Conservation (phyloP, 2,329 filamentous ascomycete genomes). For the Diaporthe citrichinensis region DNA sequence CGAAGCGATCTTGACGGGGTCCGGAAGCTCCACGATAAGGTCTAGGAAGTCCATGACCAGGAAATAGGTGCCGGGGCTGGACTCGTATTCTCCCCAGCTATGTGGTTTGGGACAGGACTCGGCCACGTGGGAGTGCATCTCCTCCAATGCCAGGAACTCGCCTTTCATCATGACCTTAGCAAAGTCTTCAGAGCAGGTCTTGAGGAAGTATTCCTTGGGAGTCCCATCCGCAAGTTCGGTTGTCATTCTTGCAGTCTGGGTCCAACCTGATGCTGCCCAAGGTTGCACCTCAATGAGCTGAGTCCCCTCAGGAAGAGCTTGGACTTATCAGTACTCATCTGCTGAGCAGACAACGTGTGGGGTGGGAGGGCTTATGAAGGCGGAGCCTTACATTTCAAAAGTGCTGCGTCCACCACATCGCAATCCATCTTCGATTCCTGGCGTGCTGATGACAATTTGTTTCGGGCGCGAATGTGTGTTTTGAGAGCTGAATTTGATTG, state of each 20-base stretch:
- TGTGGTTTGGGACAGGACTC: slow-evolving; percentile 10
- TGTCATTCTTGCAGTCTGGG: background rate
- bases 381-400: background rate
- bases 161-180: slow-evolving; percentile 10
- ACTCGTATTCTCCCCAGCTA: slow-evolving; percentile 19
- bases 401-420: background rate
- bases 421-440: background rate
- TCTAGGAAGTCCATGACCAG: slow-evolving; percentile 20
- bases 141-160: slow-evolving; percentile 12
- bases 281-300: background rate
- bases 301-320: slow-evolving; percentile 2
- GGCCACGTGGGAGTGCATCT: background rate
- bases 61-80: slow-evolving; percentile 8
- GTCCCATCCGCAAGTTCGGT: background rate
- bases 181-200: slow-evolving; percentile 19
- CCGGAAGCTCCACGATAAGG: slow-evolving; percentile 9
- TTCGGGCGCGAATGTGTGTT: background rate
- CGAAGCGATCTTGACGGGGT: background rate
- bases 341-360: too few species aligned
- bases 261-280: slow-evolving; percentile 25
- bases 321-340: background rate
- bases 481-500: background rate
- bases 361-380: background rate
- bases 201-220: slow-evolving; percentile 6
- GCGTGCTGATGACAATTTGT: background rate